Evolutionary conservation across 23 red algal genomes (phyloP).

Genomic region (Chondrus crispus): DNA sequence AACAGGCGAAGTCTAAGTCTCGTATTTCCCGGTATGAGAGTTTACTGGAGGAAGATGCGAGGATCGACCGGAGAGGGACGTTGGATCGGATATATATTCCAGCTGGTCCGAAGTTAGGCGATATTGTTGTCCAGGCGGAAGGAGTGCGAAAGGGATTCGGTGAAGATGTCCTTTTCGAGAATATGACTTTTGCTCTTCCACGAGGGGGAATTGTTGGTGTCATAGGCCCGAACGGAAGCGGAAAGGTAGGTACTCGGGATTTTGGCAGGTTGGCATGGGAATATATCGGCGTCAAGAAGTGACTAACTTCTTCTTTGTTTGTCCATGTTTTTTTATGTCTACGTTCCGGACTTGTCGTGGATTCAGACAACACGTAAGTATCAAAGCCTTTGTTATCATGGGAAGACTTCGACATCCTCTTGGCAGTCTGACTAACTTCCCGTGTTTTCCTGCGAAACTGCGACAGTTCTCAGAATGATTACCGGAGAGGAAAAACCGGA

Average conservation of each 20-base stretch:
- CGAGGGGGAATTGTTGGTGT: constrained; percentile 86
- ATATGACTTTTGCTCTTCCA: constrained; percentile 78
- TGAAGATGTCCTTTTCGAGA: constrained; percentile 68
- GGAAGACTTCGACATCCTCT: too few relatives aligned
- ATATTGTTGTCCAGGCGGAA: constrained; percentile 83
- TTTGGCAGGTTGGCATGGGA: not conserved
- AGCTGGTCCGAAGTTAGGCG: constrained; percentile 72
- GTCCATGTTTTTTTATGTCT: not conserved
- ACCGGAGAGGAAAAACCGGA: constrained; percentile 75
- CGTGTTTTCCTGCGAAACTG: too few relatives aligned
- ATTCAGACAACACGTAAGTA: constrained; percentile 42
- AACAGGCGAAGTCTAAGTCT: constrained; percentile 77
- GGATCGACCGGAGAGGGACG: not conserved
- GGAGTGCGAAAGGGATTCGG: constrained; percentile 72
- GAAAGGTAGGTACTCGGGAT: constrained; percentile 46
- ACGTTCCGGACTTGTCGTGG: too few relatives aligned
- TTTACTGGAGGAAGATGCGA: constrained; percentile 54
- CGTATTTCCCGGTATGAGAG: constrained; percentile 75
- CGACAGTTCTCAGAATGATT: constrained; percentile 82
- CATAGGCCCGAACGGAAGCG: constrained; percentile 78
- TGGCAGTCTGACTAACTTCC: too few relatives aligned
- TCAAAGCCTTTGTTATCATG: too few relatives aligned
- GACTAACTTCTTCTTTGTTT: not conserved
- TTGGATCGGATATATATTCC: constrained; percentile 83
- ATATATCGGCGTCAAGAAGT: too few relatives aligned